phyloP scores from a whole-genome alignment of 805 yeast species.

The Candida gorgasii region DNA sequence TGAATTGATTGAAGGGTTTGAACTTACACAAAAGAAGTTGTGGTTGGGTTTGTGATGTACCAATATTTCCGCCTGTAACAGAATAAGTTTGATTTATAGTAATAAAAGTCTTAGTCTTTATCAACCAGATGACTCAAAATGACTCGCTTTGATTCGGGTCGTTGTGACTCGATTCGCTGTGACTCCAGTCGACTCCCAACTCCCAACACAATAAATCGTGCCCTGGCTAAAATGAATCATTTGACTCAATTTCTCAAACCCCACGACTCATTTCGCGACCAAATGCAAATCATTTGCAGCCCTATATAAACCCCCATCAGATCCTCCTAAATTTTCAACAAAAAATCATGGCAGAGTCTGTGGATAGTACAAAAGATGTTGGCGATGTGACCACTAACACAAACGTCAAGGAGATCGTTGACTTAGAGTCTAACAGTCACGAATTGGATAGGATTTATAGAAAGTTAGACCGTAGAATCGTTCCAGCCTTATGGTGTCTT shows the following conservation, averaged over 20 bases:
- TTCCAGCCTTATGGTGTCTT: constrained; percentile 80
- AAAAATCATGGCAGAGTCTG: constrained; percentile 1
- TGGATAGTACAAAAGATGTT: neutral
- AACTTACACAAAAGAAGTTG: constrained; percentile 14
- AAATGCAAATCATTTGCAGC: too few relatives aligned
- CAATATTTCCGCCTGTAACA: too few relatives aligned
- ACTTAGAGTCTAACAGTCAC: constrained; percentile 15
- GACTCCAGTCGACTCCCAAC: too few relatives aligned
- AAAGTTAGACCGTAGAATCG: constrained; percentile 66
- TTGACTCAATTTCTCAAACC: constrained; percentile 8
- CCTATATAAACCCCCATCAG: neutral
- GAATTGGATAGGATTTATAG: constrained; percentile 57
- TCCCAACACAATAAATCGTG: neutral
- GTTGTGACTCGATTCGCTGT: too few relatives aligned
- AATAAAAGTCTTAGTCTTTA: too few relatives aligned
- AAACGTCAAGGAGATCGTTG: neutral
- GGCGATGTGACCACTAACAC: neutral
- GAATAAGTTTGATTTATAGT: neutral
- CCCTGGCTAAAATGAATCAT: constrained; percentile 5
- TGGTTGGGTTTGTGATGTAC: constrained; percentile 16
- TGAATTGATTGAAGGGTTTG: constrained; percentile 19
- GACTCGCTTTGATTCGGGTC: too few relatives aligned
- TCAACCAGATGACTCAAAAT: too few relatives aligned
- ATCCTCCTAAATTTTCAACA: neutral
- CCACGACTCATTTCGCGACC: neutral